Evolutionary conservation across 768 basidiomycete species (phyloP).

Genomic region (Terana coerulea): DNA sequence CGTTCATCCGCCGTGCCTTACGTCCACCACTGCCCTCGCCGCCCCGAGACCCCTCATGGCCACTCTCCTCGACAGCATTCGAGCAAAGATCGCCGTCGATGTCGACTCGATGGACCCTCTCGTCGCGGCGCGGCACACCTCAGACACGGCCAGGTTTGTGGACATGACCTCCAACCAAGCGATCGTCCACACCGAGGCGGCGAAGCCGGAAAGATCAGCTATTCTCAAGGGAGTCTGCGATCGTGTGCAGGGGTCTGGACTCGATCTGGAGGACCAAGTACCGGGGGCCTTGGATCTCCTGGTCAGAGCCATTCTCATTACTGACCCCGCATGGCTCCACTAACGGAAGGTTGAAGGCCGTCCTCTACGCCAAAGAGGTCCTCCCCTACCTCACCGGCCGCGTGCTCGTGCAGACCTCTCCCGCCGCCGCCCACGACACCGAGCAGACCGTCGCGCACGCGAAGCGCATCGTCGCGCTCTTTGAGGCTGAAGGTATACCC

Average conservation of each 20-base stretch:
- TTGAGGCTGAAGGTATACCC: constrained; percentile 40
- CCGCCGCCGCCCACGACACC: constrained; percentile 37
- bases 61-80: constrained; percentile 37
- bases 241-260: constrained; percentile 16
- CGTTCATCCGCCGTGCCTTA: background rate
- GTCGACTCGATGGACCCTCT: constrained; percentile 47
- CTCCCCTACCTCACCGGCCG: constrained; percentile 39
- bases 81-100: constrained; percentile 35
- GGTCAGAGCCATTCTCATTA: constrained; percentile 21
- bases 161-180: constrained; percentile 53
- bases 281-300: constrained; percentile 36
- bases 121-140: constrained; percentile 33
- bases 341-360: constrained; percentile 30
- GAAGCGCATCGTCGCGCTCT: constrained; percentile 36
- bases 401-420: constrained; percentile 43
- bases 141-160: constrained; percentile 26
- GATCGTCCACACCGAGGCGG: constrained; percentile 35
- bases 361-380: constrained; percentile 40
- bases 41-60: constrained; percentile 9
- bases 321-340: too few relatives aligned
- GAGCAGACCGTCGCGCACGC: constrained; percentile 41
- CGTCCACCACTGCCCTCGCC: background rate
- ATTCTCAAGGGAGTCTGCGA: constrained; percentile 33
- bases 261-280: constrained; percentile 24
- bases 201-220: constrained; percentile 27